phyloP scores from a whole-genome alignment of 2,329 filamentous ascomycete genomes.

The Trichoderma sp. region DNA sequence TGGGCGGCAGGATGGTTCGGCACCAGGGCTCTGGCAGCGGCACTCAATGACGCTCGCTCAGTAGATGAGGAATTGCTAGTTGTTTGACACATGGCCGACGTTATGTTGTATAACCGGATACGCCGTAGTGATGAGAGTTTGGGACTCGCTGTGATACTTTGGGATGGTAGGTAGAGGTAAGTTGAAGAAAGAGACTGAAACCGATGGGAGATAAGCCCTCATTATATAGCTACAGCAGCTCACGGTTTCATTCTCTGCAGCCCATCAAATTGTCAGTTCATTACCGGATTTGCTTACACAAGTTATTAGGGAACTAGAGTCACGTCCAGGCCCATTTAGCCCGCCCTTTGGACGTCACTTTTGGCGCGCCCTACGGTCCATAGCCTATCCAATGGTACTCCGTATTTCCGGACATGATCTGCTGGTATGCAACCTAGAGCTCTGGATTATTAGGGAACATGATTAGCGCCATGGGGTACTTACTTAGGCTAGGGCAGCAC shows the following conservation, averaged over 20 bases:
- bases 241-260: not conserved
- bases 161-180: not conserved
- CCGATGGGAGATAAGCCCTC: not conserved
- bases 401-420: not conserved
- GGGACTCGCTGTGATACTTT: not conserved
- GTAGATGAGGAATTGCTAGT: not conserved
- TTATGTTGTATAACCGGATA: not conserved
- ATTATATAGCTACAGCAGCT: not conserved
- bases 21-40: slow-evolving; percentile 8
- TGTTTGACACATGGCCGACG: slow-evolving; percentile 3
- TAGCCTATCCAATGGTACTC: not conserved
- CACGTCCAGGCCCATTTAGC: not conserved
- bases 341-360: not conserved
- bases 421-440: not conserved
- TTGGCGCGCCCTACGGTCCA: slow-evolving; percentile 7
- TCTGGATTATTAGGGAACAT: slow-evolving; percentile 1
- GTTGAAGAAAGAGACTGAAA: not conserved
- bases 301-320: not conserved
- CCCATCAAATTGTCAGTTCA: not conserved
- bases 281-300: not conserved
- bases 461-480: not conserved
- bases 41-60: not conserved
- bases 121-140: no score
- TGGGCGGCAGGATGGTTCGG: slow-evolving; percentile 11
- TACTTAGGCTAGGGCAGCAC: not conserved